phyloP scores from a whole-genome alignment of 2,329 filamentous ascomycete species.

The Phialemoniopsis sp. region DNA sequence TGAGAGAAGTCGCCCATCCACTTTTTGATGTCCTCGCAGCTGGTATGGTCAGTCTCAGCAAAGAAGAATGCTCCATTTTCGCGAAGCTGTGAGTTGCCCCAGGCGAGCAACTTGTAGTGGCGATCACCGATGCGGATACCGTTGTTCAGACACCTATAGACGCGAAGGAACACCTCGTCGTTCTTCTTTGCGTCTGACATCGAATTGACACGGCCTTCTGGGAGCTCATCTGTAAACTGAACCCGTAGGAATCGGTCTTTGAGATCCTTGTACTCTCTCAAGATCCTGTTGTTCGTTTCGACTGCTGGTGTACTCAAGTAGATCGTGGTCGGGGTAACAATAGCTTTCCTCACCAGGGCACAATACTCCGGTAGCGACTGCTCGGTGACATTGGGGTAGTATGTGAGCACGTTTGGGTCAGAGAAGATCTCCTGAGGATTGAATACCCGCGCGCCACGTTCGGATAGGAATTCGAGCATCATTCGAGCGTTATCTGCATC shows the following conservation, averaged over 20 bases:
- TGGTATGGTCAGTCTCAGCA: slow-evolving; percentile 61
- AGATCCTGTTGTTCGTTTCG: slow-evolving; percentile 83
- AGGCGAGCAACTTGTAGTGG: slow-evolving; percentile 85
- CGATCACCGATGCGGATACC: slow-evolving; percentile 81
- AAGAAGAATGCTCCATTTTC: slow-evolving; percentile 95
- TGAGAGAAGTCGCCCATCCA: slow-evolving; percentile 86
- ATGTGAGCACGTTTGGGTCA: slow-evolving; percentile 42
- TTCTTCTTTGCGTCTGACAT: slow-evolving; percentile 49
- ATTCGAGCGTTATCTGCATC: slow-evolving; percentile 49
- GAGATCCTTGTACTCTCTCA: slow-evolving; percentile 64
- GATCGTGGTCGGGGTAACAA: slow-evolving; percentile 80
- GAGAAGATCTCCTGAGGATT: slow-evolving; percentile 71
- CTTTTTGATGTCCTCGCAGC: slow-evolving; percentile 70
- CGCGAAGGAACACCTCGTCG: slow-evolving; percentile 69
- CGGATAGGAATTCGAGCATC: slow-evolving; percentile 71
- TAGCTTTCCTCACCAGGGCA: slow-evolving; percentile 68
- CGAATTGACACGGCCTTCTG: slow-evolving; percentile 55
- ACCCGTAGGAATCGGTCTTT: slow-evolving; percentile 83
- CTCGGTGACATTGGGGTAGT: slow-evolving; percentile 31
- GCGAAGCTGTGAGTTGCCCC: slow-evolving; percentile 91
- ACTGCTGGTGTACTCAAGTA: slow-evolving; percentile 73
- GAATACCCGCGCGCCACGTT: slow-evolving; percentile 56
- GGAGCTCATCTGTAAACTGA: slow-evolving; percentile 81
- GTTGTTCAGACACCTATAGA: slow-evolving; percentile 66
- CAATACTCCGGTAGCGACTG: slow-evolving; percentile 65